These are phyloP conservation scores for Yamadazyma songkhlaensis DNA, from an alignment of 1,139 yeast species.

Conservation along the genomic window DNA sequence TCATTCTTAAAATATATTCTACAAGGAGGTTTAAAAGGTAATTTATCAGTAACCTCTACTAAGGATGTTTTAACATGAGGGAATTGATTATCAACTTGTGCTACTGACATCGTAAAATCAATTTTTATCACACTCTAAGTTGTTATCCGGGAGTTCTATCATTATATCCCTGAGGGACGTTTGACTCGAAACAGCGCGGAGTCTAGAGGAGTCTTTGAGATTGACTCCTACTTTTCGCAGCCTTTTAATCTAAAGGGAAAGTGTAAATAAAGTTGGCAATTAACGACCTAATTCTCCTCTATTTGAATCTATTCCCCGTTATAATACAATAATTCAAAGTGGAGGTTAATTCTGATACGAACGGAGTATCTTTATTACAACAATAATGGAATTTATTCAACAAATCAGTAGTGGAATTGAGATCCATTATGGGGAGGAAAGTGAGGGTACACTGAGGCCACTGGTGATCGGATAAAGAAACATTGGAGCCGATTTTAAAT, in stretches of 20 bases:
- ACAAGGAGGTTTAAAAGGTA: conserved; percentile 25
- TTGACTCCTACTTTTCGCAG: too few species aligned
- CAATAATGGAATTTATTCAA: conserved; percentile 27
- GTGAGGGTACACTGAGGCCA: conserved; percentile 42
- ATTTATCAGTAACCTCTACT: conserved; percentile 26
- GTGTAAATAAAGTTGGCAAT: not conserved
- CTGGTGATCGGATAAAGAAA: conserved; percentile 29
- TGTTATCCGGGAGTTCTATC: too few species aligned
- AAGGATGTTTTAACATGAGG: conserved; percentile 25
- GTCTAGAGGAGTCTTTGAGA: not conserved
- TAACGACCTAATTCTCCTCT: not conserved
- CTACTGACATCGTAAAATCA: conserved; percentile 10
- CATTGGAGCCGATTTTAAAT: conserved; percentile 13
- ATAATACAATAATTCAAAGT: conserved; percentile 29
- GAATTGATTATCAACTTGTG: not conserved
- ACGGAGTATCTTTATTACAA: conserved; percentile 14
- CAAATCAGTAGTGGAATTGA: conserved; percentile 35
- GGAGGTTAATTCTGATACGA: conserved; percentile 17
- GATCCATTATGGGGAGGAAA: conserved; percentile 34
- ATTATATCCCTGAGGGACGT: too few species aligned
- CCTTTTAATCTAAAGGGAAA: not conserved
- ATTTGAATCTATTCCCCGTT: conserved; percentile 22
- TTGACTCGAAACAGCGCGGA: not conserved
- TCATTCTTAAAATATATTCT: conserved; percentile 36
- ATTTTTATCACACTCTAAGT: not conserved